These are phyloP conservation scores for Pseudopithomyces maydicus DNA, from an alignment of 2,329 filamentous ascomycete genomes.

Conservation along the genomic window DNA sequence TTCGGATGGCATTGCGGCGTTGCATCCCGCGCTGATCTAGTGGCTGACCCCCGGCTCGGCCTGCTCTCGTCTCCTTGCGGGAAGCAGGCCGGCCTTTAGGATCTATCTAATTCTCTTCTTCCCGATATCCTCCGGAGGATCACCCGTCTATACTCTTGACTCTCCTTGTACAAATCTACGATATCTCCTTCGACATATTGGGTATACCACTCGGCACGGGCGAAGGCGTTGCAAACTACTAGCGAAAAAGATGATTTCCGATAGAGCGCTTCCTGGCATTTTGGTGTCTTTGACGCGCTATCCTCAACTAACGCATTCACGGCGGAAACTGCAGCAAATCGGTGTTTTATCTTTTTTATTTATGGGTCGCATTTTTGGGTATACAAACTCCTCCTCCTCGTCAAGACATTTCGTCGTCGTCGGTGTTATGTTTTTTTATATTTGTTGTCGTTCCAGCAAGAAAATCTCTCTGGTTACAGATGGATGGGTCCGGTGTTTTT, in stretches of 20 bases:
- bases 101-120: constrained; percentile 45
- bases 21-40: constrained; percentile 46
- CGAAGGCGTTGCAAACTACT: constrained; percentile 47
- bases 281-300: constrained; percentile 40
- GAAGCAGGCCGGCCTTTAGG: constrained; percentile 22
- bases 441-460: constrained; percentile 15
- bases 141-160: constrained; percentile 45
- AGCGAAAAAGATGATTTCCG: constrained; percentile 40
- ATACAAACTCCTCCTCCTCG: too few species aligned
- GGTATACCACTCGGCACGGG: constrained; percentile 47
- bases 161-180: constrained; percentile 50
- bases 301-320: constrained; percentile 47
- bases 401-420: too few species aligned
- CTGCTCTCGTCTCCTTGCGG: constrained; percentile 12
- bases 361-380: constrained; percentile 43
- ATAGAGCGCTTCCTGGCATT: constrained; percentile 45
- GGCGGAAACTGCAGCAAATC: constrained; percentile 44
- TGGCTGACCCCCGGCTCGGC: constrained; percentile 36
- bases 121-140: constrained; percentile 48
- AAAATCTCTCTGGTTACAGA: constrained; percentile 44
- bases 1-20: constrained; percentile 41
- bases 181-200: constrained; percentile 48
- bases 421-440: constrained; percentile 40
- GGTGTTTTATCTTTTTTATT: constrained; percentile 34
- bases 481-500: too few species aligned